Evolutionary conservation across 768 basidiomycete genomes (phyloP).

Genomic region (Leccinum subtestaceum): DNA sequence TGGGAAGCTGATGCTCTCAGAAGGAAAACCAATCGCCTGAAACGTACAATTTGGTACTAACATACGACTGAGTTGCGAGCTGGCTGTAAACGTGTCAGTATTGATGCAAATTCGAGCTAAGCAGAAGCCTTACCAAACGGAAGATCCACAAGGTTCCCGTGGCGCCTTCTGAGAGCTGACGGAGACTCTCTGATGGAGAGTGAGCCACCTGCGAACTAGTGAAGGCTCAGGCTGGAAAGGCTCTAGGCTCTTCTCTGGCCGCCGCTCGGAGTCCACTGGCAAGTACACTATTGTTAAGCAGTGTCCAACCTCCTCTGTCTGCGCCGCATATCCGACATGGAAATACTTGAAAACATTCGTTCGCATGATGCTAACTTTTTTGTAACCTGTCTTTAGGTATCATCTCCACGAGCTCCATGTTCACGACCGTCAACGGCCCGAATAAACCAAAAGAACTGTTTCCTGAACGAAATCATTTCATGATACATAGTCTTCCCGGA

Average conservation of each 20-base stretch:
- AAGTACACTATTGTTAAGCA: background rate
- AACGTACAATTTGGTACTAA: background rate
- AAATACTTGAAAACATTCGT: too few species aligned
- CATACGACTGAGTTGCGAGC: background rate
- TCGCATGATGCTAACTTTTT: too few species aligned
- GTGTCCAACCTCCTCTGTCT: background rate
- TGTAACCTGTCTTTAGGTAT: background rate
- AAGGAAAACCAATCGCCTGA: background rate
- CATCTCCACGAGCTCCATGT: background rate
- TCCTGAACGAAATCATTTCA: background rate
- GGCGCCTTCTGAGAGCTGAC: background rate
- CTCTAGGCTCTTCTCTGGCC: background rate
- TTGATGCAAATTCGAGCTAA: background rate
- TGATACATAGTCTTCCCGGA: background rate
- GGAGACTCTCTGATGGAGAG: background rate
- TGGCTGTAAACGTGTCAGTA: background rate
- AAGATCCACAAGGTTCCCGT: background rate
- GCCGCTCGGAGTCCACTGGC: background rate
- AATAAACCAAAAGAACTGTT: background rate
- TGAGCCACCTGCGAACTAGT: background rate
- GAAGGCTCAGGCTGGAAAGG: background rate
- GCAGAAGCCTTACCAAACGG: background rate
- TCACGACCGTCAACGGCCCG: background rate
- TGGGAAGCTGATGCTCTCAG: background rate
- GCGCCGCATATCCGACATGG: background rate